Evolutionary conservation across 2,329 filamentous ascomycete genomes (phyloP), one percentile per base, ranked within the genome.

Genomic region (Aspergillus versicolor): DNA sequence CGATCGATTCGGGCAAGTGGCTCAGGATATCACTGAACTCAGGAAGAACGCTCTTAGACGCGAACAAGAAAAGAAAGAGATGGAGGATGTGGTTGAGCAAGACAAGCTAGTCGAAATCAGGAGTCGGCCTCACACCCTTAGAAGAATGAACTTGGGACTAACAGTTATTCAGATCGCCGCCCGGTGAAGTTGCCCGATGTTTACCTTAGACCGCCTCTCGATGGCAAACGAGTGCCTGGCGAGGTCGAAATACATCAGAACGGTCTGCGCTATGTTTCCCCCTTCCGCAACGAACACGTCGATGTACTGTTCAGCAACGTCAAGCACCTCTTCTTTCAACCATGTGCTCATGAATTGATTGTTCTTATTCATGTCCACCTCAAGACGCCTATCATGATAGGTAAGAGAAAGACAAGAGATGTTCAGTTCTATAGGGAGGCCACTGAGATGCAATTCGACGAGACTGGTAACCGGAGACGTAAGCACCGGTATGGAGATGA

Each of bases 21-120:
- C 92, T 12, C 89, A 89, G 60, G 90, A 96, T 70, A 97, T 99
- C 67, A 93, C 91, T 11, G 94, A 97, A 70, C 88, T 99, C 81
- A 96, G 97, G 80, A 96, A 94, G 72, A 91, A 93, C 65, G 87
- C 90, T 5, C 85, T 91, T 42, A 92, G 96, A 75, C 90, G 91
- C 67, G 94, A 99, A 75, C 92, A 97, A 69, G 93, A 97, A 76
- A 97, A 97, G 85, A 99, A 99, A 79, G 93, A 99, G 67, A 89
- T 99, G 89, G 94, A 99, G 73, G 94, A 99, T 75, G 94, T 99
- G 21, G 92, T 99, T 5, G 94, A 97, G 76, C 94, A 99, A 75
- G 94, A 99, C 73, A 99, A 99, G 79, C 85, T 99, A 52, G 82
- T 95, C 65, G 92, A 97, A 71, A 92, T 97, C 65, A 84, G 94